Evolutionary conservation across 768 basidiomycete species (phyloP).

Genomic region (Mycena rebaudengoi): DNA sequence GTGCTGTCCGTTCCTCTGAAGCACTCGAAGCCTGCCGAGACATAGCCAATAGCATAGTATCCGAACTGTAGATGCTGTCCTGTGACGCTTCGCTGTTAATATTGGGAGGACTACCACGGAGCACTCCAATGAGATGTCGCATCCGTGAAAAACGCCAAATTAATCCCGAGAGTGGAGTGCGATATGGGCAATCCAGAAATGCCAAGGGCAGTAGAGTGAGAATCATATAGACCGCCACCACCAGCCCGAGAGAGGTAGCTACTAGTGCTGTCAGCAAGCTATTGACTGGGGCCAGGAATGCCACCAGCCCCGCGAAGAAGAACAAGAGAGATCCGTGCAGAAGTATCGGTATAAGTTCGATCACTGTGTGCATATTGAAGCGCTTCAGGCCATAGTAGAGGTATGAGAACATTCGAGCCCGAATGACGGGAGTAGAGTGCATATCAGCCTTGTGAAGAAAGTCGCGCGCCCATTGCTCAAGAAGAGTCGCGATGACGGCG

Average conservation of each 20-base stretch:
- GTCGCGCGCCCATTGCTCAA: conserved; percentile 1
- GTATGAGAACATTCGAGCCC: background rate
- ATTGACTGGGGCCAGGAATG: conserved; percentile 10
- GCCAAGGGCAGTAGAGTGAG: background rate
- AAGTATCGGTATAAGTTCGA: conserved; percentile 6
- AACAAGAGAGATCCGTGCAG: conserved; percentile 1
- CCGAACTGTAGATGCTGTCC: too few species aligned
- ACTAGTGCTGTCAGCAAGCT: background rate
- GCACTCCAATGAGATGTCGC: too few species aligned
- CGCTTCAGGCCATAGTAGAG: background rate
- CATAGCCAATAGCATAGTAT: too few species aligned
- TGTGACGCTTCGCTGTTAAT: too few species aligned
- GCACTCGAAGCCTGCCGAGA: too few species aligned
- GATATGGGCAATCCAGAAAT: background rate
- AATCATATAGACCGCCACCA: background rate
- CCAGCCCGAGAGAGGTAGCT: background rate
- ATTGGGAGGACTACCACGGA: too few species aligned
- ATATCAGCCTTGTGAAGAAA: conserved; percentile 1
- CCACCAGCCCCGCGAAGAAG: conserved; percentile 4
- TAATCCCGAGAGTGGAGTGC: background rate
- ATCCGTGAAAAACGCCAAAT: too few species aligned
- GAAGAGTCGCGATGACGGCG: background rate
- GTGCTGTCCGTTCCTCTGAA: too few species aligned
- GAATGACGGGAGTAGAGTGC: background rate
- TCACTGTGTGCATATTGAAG: conserved; percentile 2